Evolutionary conservation across 768 basidiomycete genomes (phyloP).

Genomic region (Dentipellis fragilis): DNA sequence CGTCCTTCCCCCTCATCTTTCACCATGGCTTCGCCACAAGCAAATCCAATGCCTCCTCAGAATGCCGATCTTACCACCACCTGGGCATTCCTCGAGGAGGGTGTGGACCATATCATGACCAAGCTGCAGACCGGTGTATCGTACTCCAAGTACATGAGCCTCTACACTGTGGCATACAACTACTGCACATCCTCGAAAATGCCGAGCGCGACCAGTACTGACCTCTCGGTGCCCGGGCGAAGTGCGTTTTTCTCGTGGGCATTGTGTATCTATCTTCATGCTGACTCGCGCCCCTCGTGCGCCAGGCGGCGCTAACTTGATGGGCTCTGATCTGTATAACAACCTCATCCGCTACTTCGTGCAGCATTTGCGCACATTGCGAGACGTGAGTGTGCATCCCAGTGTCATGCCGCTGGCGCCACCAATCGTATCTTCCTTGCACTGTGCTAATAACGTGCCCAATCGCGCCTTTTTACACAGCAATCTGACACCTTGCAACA

Average conservation of each 20-base stretch:
- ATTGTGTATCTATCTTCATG: background rate
- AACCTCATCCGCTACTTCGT: slow-evolving; percentile 89
- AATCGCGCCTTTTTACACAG: slow-evolving; percentile 27
- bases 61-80: slow-evolving; percentile 70
- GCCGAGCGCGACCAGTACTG: slow-evolving; percentile 36
- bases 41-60: slow-evolving; percentile 46
- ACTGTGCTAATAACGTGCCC: background rate
- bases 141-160: slow-evolving; percentile 79
- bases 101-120: slow-evolving; percentile 88
- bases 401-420: slow-evolving; percentile 18
- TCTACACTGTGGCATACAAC: slow-evolving; percentile 94
- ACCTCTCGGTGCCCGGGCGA: slow-evolving; percentile 32
- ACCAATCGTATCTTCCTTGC: slow-evolving; percentile 1
- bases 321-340: slow-evolving; percentile 96
- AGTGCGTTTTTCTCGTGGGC: slow-evolving; percentile 35
- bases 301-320: slow-evolving; percentile 83
- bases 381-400: slow-evolving; percentile 37
- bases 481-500: slow-evolving; percentile 73
- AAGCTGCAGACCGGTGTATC: slow-evolving; percentile 83
- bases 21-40: slow-evolving; percentile 4
- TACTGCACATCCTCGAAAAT: slow-evolving; percentile 90
- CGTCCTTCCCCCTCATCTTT: background rate
- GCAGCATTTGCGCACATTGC: slow-evolving; percentile 58
- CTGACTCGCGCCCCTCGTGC: background rate
- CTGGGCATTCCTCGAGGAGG: slow-evolving; percentile 81